A percentile compares a stretch with the other conserved stretches of the same genome.
Evolutionary conservation across 108 stramenopile species (phyloP).

Genomic region (Cyclotella choctawhatcheeana): DNA sequence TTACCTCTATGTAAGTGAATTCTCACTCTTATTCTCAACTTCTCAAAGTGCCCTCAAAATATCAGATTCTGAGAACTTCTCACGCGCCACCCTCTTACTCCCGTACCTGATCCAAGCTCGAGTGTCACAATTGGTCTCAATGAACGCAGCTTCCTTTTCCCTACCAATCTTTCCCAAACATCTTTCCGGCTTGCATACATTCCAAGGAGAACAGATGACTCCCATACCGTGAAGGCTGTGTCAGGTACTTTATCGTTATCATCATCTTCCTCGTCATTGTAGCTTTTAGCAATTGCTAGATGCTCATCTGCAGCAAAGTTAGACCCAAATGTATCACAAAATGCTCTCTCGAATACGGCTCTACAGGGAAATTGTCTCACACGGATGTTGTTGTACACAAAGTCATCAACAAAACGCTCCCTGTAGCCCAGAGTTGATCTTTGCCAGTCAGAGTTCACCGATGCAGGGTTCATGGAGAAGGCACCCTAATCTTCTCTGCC

Average conservation of each 20-base stretch:
- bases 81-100: too few species aligned
- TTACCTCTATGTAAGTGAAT: too few species aligned
- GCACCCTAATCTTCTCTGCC: background rate
- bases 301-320: background rate
- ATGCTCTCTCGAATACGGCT: conserved; percentile 16
- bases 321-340: conserved; percentile 4
- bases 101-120: conserved; percentile 17
- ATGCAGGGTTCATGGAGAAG: background rate
- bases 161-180: conserved; percentile 21
- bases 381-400: conserved; percentile 13
- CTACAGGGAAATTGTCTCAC: conserved; percentile 23
- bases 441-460: conserved; percentile 6
- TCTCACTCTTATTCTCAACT: too few species aligned
- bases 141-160: conserved; percentile 1
- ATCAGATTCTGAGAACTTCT: too few species aligned
- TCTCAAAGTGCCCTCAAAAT: too few species aligned
- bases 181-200: conserved; percentile 21
- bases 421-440: conserved; percentile 21
- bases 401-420: conserved; percentile 29
- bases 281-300: too few species aligned
- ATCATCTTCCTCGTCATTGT: background rate
- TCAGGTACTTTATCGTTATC: conserved; percentile 13
- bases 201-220: conserved; percentile 19
- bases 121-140: conserved; percentile 6
- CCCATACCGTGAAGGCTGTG: conserved; percentile 14